These are phyloP conservation scores for Aegilops longissima DNA, from an alignment of 176 grass and related monocot genomes.

Conservation along the genomic window DNA sequence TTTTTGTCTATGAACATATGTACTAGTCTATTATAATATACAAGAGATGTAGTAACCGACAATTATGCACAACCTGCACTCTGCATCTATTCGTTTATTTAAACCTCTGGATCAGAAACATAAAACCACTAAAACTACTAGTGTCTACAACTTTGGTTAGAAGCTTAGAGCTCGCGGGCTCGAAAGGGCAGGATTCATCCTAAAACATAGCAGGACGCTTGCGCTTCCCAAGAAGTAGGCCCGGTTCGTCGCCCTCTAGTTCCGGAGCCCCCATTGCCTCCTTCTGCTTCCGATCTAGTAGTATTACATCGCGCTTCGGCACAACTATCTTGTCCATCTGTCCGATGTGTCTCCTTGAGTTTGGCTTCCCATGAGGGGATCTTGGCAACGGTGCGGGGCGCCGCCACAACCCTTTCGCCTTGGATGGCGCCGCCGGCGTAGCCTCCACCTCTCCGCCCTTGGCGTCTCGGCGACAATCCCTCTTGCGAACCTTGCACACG, in stretches of 20 bases:
- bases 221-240: background rate
- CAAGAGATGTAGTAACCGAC: too few species aligned
- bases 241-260: background rate
- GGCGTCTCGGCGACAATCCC: background rate
- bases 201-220: background rate
- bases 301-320: background rate
- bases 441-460: background rate
- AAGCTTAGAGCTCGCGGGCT: background rate
- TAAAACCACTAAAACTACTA: background rate
- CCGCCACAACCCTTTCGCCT: too few species aligned
- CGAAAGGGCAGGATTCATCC: background rate
- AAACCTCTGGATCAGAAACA: too few species aligned
- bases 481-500: constrained; percentile 24
- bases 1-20: too few species aligned
- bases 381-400: background rate
- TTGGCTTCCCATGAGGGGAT: background rate
- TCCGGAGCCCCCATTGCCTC: background rate
- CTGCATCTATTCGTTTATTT: too few species aligned
- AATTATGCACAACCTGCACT: too few species aligned
- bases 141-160: background rate
- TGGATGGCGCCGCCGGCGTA: too few species aligned
- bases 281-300: background rate
- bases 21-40: too few species aligned
- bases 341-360: background rate
- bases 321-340: background rate